These are phyloP conservation scores for Neurospora tetraspora DNA, from an alignment of 495 filamentous ascomycete species.

Conservation along the genomic window DNA sequence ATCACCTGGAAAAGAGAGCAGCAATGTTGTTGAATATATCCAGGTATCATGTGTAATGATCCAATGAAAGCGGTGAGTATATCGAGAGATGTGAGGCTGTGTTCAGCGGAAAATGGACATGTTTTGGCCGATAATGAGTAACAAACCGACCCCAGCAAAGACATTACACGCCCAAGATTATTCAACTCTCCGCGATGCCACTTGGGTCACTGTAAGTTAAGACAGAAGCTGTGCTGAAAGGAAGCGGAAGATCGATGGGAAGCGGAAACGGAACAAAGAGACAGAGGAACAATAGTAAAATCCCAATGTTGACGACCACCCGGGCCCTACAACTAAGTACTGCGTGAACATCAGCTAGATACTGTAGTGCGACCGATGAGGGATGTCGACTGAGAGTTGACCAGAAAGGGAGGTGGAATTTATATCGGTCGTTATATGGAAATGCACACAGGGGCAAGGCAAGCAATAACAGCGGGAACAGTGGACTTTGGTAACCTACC, in stretches of 20 bases:
- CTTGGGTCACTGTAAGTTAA: background rate
- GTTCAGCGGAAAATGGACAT: background rate
- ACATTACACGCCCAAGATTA: background rate
- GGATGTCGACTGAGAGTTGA: background rate
- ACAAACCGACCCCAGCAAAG: background rate
- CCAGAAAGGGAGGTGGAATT: background rate
- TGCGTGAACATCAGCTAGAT: background rate
- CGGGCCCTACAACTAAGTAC: background rate
- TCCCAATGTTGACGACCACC: background rate
- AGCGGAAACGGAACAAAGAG: background rate
- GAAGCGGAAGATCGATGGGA: background rate
- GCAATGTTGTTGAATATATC: background rate
- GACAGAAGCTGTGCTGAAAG: background rate
- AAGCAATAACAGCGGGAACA: background rate
- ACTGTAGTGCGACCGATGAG: background rate
- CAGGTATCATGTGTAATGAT: background rate
- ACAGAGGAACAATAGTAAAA: background rate
- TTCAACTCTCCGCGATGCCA: background rate
- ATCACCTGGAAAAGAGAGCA: background rate
- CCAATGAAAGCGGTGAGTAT: background rate
- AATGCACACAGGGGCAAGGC: background rate
- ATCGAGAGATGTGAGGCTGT: background rate
- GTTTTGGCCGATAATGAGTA: background rate
- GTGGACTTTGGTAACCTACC: slow-evolving; percentile 4
- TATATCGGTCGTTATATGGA: background rate